Evolutionary conservation across 2,329 filamentous ascomycete species (phyloP), one percentile per base, ranked within the genome.

Genomic region (Alternaria sp.): DNA sequence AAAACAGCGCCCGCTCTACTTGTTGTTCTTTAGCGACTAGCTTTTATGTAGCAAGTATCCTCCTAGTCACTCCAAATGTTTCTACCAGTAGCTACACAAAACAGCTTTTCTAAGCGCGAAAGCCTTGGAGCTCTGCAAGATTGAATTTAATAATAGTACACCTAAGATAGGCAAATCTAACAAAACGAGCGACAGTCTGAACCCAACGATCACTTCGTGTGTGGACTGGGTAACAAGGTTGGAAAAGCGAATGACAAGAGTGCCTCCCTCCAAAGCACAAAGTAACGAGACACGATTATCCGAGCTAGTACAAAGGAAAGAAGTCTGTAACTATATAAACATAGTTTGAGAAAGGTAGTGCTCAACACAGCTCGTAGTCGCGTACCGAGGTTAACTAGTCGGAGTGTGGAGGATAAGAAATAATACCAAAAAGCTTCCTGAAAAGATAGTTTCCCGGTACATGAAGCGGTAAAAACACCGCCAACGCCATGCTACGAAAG

Each of bases 381-480:
- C 24, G 4, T 14, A 23, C 29, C 21, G 45, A 7, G 17, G 31
- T 33, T n/a, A 29, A 24, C 23, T 48, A 6, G 11, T n/a, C 21
- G 36, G 31, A 23, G 44, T 21, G 44, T 24, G 34, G 36, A 58
- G 39, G 26, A n/a, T 14, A 36, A 55, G 21, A 31, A 21, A 31
- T 13, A 44, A 10, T 21, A 33, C 21, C 29, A 10, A 54, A 54
- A n/a, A 6, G 17, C 14, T 45, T 17, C 24, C 29, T 48, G 13
- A 17, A 51, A 40, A 21, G 17, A 40, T 56, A 60, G 64, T 72
- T 70, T 72, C 71, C 66, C 65, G 68, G 71, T 73, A 68, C 70
- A 72, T 68, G 72, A 73, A 68, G 69, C 56, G 68, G 62, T 49
- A 67, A 68, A 68, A 74, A 75, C 69, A 67, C 73, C 73, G 61